A percentile compares a stretch with the other conserved stretches of the same genome.
phyloP scores from a whole-genome alignment of 1,139 yeast species.

The Taphrina deformans region DNA sequence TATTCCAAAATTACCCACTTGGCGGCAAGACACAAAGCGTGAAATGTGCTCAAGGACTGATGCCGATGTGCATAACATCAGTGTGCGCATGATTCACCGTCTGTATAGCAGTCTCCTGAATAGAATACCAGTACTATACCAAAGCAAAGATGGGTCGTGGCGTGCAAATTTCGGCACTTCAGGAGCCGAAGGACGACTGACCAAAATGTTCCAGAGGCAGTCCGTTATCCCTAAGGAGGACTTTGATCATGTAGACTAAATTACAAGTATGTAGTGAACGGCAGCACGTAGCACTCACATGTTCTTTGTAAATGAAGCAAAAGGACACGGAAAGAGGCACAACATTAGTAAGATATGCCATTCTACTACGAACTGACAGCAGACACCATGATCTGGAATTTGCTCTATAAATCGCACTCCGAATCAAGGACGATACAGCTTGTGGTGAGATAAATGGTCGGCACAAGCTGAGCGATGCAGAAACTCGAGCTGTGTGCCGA shows the following conservation, averaged over 20 bases:
- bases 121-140: neutral
- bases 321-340: too few relatives aligned
- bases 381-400: too few relatives aligned
- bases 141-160: neutral
- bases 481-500: too few relatives aligned
- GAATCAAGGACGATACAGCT: too few relatives aligned
- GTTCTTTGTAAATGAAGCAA: too few relatives aligned
- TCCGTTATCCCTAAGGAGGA: neutral
- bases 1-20: neutral
- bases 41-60: neutral
- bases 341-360: too few relatives aligned
- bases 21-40: neutral
- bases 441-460: too few relatives aligned
- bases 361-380: too few relatives aligned
- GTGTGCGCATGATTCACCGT: neutral
- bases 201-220: neutral
- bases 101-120: neutral
- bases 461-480: too few relatives aligned
- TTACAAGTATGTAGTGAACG: too few relatives aligned
- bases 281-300: too few relatives aligned
- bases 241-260: neutral
- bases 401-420: too few relatives aligned
- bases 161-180: neutral
- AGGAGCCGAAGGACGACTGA: neutral
- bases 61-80: conserved; percentile 1